These are phyloP conservation scores for Pancytospora philotis DNA, from an alignment of 371 early-diverging fungal species.

Conservation along the genomic window DNA sequence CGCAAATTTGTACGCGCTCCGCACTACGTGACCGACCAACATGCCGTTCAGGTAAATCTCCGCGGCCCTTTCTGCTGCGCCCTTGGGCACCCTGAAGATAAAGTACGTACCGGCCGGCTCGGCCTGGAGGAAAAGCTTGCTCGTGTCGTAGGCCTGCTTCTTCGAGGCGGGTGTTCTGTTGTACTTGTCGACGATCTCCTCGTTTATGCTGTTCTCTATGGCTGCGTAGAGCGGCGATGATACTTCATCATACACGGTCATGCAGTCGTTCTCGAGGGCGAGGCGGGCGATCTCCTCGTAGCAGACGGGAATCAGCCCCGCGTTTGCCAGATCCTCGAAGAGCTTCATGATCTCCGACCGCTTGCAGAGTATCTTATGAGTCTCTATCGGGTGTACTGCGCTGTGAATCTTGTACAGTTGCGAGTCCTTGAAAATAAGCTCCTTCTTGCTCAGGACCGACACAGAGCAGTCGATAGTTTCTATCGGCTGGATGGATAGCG, in stretches of 20 bases:
- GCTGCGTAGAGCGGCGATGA: slow-evolving; percentile 15
- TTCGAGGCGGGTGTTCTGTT: slow-evolving; percentile 43
- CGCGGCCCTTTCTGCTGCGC: slow-evolving; percentile 25
- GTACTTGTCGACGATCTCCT: slow-evolving; percentile 33
- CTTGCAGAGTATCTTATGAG: slow-evolving; percentile 23
- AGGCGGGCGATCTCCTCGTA: slow-evolving; percentile 47
- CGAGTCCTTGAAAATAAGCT: slow-evolving; percentile 1
- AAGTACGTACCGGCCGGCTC: slow-evolving; percentile 1
- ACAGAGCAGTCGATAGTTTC: background rate
- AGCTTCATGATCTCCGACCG: slow-evolving; percentile 28
- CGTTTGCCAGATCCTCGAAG: slow-evolving; percentile 25
- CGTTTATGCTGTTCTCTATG: slow-evolving; percentile 22
- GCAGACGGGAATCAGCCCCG: slow-evolving; percentile 42
- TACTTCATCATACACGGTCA: slow-evolving; percentile 45
- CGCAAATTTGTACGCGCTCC: slow-evolving; percentile 45
- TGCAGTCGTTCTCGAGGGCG: slow-evolving; percentile 43
- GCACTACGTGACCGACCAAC: slow-evolving; percentile 40
- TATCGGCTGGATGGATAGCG: background rate
- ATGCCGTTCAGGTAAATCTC: slow-evolving; percentile 24
- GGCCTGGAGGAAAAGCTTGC: slow-evolving; percentile 10
- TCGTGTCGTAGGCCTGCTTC: slow-evolving; percentile 19
- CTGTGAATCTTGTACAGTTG: background rate
- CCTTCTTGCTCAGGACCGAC: background rate
- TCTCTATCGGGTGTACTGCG: slow-evolving; percentile 1
- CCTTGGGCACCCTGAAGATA: slow-evolving; percentile 41